A percentile compares a stretch with the other conserved stretches of the same genome.
phyloP scores from a whole-genome alignment of 164 flowering plant species.

The Chimonanthus praecox region DNA sequence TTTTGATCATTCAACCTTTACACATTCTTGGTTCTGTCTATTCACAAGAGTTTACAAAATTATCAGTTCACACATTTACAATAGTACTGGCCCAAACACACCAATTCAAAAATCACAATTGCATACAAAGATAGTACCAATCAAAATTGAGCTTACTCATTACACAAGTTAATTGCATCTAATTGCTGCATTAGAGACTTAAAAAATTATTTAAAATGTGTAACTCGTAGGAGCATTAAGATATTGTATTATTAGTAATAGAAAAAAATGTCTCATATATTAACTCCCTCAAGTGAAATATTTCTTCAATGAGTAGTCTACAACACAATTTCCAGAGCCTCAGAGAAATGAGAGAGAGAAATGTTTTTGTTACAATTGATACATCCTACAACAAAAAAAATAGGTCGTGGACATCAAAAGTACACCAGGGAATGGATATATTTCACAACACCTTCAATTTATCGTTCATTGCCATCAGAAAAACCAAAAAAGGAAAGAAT shows the following conservation, averaged over 20 bases:
- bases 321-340: constrained; percentile 2
- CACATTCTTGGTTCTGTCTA: no score
- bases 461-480: not conserved
- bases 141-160: not conserved
- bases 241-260: not conserved
- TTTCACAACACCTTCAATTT: not conserved
- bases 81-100: not conserved
- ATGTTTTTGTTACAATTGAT: not conserved
- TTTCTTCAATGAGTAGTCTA: constrained; percentile 4
- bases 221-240: not conserved
- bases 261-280: constrained; percentile 2
- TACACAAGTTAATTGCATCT: not conserved
- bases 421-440: not conserved
- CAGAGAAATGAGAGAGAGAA: constrained; percentile 1
- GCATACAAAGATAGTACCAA: not conserved
- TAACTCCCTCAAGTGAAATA: constrained; percentile 1
- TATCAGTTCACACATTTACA: not conserved
- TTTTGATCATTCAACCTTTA: no score
- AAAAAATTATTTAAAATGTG: no score
- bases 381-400: not conserved
- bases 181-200: no score
- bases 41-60: no score
- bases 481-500: not conserved
- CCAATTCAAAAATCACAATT: not conserved
- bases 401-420: not conserved